Conservation (phyloP, 2,329 filamentous ascomycete genomes). For the Alternaria sp. region DNA sequence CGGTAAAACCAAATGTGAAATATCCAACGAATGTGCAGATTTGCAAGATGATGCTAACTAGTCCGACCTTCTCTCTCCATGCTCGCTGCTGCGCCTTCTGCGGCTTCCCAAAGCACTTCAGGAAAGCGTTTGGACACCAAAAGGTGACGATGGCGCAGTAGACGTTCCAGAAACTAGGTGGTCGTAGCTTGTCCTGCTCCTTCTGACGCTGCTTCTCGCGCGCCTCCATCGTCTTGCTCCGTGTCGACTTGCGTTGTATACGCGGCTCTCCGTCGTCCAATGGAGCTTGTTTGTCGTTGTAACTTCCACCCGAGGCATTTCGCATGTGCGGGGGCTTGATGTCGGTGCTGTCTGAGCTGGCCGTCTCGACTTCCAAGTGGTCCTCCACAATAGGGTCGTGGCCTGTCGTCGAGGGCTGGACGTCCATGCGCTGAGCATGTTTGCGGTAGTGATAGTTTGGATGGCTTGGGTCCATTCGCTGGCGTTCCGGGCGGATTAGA, state of each 20-base stretch:
- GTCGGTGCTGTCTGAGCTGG: conserved; percentile 71
- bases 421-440: conserved; percentile 91
- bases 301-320: conserved; percentile 50
- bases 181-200: conserved; percentile 70
- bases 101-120: conserved; percentile 85
- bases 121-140: conserved; percentile 86
- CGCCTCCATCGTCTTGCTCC: conserved; percentile 66
- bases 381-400: conserved; percentile 88
- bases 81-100: conserved; percentile 87
- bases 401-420: conserved; percentile 88
- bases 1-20: conserved; percentile 94
- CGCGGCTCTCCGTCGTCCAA: conserved; percentile 39
- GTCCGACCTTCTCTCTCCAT: conserved; percentile 97
- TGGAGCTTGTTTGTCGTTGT: conserved; percentile 51
- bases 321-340: conserved; percentile 55
- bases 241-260: conserved; percentile 69
- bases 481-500: conserved; percentile 86
- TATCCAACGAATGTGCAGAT: conserved; percentile 93
- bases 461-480: conserved; percentile 83
- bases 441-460: conserved; percentile 96
- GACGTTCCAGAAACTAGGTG: conserved; percentile 90
- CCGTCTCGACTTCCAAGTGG: conserved; percentile 60
- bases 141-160: conserved; percentile 96
- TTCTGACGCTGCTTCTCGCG: conserved; percentile 69
- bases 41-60: conserved; percentile 89